Evolutionary conservation across 768 basidiomycete genomes (phyloP).

Genomic region (Coprinopsis cinerea): DNA sequence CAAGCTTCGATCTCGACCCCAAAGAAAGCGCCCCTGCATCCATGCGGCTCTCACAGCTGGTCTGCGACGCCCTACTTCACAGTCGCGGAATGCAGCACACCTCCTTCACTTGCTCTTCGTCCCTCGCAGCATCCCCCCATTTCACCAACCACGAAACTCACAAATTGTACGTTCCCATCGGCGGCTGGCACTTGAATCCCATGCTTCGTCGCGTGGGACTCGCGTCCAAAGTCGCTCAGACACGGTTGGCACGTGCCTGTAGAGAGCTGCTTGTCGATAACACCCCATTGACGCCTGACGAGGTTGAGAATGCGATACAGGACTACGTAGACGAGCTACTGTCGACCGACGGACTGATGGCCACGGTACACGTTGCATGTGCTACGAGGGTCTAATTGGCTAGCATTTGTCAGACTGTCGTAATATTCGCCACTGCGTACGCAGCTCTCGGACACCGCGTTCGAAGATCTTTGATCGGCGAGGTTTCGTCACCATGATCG

Average conservation of each 20-base stretch:
- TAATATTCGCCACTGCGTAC: no score
- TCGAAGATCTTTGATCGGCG: no score
- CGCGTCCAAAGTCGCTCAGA: constrained; percentile 32
- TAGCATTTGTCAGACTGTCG: no score
- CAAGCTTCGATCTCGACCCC: constrained; percentile 20
- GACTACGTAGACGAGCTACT: constrained; percentile 44
- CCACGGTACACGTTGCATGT: constrained; percentile 45
- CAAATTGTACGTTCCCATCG: constrained; percentile 45
- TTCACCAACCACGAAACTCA: constrained; percentile 37
- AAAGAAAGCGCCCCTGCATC: constrained; percentile 34
- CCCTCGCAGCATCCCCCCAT: constrained; percentile 28
- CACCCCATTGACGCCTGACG: constrained; percentile 28
- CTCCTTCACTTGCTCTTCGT: constrained; percentile 29
- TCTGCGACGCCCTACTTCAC: constrained; percentile 28
- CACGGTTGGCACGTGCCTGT: constrained; percentile 42
- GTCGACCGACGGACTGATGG: constrained; percentile 40
- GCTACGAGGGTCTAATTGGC: constrained; percentile 24
- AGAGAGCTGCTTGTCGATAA: constrained; percentile 38
- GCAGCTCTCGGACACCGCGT: no score
- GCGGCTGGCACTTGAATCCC: constrained; percentile 41
- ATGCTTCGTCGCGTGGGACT: constrained; percentile 33
- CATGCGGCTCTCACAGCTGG: constrained; percentile 30
- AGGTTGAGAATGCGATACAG: constrained; percentile 32
- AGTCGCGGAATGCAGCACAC: constrained; percentile 33
- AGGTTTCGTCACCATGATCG: no score